Base-by-base conservation (phyloP, 192 early-diverging fungal genomes). In the Entomortierella lignicola region DNA sequence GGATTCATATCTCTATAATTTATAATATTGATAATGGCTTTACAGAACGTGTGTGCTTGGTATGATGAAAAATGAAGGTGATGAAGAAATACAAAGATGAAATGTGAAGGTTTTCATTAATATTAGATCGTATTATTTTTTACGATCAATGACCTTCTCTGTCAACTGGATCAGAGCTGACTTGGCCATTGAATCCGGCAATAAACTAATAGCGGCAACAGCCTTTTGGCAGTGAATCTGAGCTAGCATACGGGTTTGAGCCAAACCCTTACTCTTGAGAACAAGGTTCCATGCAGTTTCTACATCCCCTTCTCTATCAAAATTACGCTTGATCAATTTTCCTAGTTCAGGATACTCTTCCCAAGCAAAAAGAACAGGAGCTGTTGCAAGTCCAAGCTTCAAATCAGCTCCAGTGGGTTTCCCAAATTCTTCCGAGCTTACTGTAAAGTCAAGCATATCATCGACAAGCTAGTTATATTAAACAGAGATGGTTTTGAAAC, bases 391-490 rank as follows among this genome's bases (percentile, higher is more conserved):
- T 3, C 97, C 95, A 2, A 97, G 84, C 66, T 94, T 90, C 39
- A 97, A 80, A 62, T 97, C 96, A 1, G 96, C 95, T 39, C 95
- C 94, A 5, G 89, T 92, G 26, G 96, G 96, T 81, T 99, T 99
- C 29, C 96, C 97, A 62, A 98, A 80, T 53, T 92, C 87, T 31
- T 90, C 85, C 1, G 91, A 85, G 18, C 88, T 83, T 11, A 88
- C 89, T 0, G 92, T 91, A 81, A 99, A 99, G 60, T 97, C 95
- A 6, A 96, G 85, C 87, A 98, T 85, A 69, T 99, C 97, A 81
- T 97, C 94, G 6, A 97, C 87, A 13, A 96, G 71, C 91, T 89
- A 84, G n/a, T n/a, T n/a, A 39, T 43, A 18, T 27, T 10, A 6
- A 18, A 13, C 2, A 54, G 18, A 54, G 7, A n/a, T n/a, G n/a